Base-by-base conservation (phyloP, 371 early-diverging fungal species). In the Cokeromyces recurvatus region DNA sequence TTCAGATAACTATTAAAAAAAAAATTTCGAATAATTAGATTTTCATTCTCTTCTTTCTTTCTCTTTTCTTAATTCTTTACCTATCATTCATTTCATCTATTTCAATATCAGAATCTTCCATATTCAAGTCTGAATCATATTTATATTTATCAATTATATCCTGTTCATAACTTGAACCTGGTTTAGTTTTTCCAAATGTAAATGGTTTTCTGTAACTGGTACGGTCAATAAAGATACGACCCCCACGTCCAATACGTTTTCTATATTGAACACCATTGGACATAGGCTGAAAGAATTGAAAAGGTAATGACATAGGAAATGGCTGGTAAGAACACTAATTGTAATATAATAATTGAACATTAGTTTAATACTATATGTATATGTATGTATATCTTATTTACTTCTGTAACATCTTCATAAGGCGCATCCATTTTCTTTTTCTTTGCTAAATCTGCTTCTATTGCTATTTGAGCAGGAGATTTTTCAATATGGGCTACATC, bases 241-340 rank as follows among this genome's bases (percentile, higher is more conserved):
- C 83, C 36, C 83, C 81, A 54, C 83, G 78, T 16, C 83, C 83
- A 23, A 77, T 41, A 19, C 83, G 77, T 52, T 68, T 73, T 48
- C 83, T 66, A 48, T 69, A 79, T 46, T 38, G 63, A 48, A 44
- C 53, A 43, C 37, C 51, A 57, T 24, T 57, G 21, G 48, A 53
- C 14, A 62, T 39, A 4, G 46, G 32, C 37, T 69, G 60, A 49
- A 55, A 53, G 46, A 60, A 64, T 42, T 65, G 68, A 29, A 55
- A 48, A 46, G 74, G 51, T 51, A 73, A 40, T 44, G 65, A 14
- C 16, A 55, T 39, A 15, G 68, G 60, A 42, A 78, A 71, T 11
- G 68, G 76, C 38, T 78, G 73, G 56, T 75, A 75, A 19, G 81
- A 65, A 29, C 62, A 62, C 78, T 78, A 53, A 23, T 43, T 16